phyloP scores from a whole-genome alignment of 306 rosid genomes.

The Trifolium pratense region DNA sequence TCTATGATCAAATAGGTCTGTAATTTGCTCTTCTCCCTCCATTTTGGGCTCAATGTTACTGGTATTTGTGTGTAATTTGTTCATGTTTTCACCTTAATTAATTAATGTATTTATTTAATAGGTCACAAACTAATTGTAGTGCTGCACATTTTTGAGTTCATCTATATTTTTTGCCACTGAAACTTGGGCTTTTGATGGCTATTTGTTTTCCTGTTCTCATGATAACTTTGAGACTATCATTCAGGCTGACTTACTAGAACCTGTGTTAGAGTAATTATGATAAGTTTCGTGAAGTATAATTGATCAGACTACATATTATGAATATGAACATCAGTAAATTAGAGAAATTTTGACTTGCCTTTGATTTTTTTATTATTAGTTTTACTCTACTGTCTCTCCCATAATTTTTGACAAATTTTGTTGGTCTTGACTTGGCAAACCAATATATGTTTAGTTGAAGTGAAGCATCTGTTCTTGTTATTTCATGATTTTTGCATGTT shows the following conservation, averaged over 20 bases:
- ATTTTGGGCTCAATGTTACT: conserved; percentile 1
- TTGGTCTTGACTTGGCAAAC: conserved; percentile 31
- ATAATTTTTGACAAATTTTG: conserved; percentile 10
- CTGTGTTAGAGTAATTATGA: too few relatives aligned
- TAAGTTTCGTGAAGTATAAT: too few relatives aligned
- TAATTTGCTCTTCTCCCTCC: conserved; percentile 44
- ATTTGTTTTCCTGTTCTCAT: too few relatives aligned
- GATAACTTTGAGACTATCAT: too few relatives aligned
- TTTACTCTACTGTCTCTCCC: background rate
- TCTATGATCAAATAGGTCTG: conserved; percentile 83
- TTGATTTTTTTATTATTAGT: too few relatives aligned
- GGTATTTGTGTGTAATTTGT: conserved; percentile 8
- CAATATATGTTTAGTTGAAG: background rate
- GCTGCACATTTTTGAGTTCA: background rate
- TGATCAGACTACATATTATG: too few relatives aligned
- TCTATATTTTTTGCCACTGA: background rate
- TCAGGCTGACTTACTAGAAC: too few relatives aligned
- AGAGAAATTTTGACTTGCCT: too few relatives aligned
- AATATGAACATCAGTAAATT: too few relatives aligned
- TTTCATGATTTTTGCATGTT: conserved; percentile 8
- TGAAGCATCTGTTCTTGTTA: background rate
- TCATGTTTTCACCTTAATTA: conserved; percentile 6
- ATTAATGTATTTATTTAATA: background rate
- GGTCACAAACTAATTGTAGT: conserved; percentile 6
- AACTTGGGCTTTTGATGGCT: conserved; percentile 20